These are phyloP conservation scores for Epichloe brachyelytri DNA, from an alignment of 2,329 filamentous ascomycete species.

Conservation along the genomic window DNA sequence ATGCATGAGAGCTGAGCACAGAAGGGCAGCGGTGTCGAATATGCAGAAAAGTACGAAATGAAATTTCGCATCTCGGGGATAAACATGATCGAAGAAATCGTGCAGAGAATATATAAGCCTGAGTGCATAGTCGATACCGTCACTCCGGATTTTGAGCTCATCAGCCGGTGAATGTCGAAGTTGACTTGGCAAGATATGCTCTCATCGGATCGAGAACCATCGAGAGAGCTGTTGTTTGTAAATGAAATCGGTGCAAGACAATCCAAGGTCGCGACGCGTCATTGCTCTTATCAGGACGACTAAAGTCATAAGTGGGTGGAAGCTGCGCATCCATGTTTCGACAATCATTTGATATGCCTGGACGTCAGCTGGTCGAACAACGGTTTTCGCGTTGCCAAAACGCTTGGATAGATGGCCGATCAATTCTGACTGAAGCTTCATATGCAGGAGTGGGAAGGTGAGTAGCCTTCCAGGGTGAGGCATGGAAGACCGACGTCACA, in stretches of 20 bases:
- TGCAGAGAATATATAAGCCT: conserved; percentile 27
- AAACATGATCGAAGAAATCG: conserved; percentile 29
- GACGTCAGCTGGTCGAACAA: conserved; percentile 17
- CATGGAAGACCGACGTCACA: conserved; percentile 20
- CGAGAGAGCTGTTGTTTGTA: conserved; percentile 31
- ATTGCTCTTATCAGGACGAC: conserved; percentile 26
- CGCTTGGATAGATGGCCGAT: conserved; percentile 18
- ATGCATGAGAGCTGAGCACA: conserved; percentile 39
- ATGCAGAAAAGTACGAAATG: conserved; percentile 36
- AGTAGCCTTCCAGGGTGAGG: conserved; percentile 19
- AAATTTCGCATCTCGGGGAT: conserved; percentile 33
- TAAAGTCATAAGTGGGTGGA: conserved; percentile 27
- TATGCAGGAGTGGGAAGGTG: conserved; percentile 21
- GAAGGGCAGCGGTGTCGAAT: conserved; percentile 36
- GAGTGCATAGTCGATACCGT: conserved; percentile 30
- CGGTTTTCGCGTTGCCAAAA: conserved; percentile 19
- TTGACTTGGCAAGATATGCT: conserved; percentile 27
- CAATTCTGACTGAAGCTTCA: conserved; percentile 23
- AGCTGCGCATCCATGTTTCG: conserved; percentile 28
- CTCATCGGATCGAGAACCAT: conserved; percentile 33
- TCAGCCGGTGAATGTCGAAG: conserved; percentile 14
- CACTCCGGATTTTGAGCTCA: conserved; percentile 25
- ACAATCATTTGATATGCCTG: conserved; percentile 21
- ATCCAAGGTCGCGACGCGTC: conserved; percentile 30
- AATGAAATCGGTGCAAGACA: conserved; percentile 30